Evolutionary conservation across 148 eudicot species (phyloP).

Genomic region (Bassia scoparia): DNA sequence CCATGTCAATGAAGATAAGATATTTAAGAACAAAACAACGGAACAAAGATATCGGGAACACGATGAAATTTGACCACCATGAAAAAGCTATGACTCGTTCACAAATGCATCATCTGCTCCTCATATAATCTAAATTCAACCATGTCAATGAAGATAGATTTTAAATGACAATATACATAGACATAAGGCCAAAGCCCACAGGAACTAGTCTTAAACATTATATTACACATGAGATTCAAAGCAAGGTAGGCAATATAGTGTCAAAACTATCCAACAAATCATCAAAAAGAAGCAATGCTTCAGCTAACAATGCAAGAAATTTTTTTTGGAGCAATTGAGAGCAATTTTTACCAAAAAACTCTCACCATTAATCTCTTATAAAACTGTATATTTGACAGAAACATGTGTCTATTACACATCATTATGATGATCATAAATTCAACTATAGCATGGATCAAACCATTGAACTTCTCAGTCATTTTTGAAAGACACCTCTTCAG

Average conservation of each 20-base stretch:
- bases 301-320: background rate
- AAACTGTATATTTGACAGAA: background rate
- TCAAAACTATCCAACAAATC: background rate
- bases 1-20: slow-evolving; percentile 20
- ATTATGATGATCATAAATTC: background rate
- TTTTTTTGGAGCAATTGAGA: background rate
- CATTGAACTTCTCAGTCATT: background rate
- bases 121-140: background rate
- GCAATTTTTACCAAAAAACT: background rate
- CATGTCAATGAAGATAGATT: background rate
- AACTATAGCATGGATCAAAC: background rate
- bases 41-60: background rate
- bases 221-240: background rate
- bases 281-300: background rate
- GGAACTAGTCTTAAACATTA: background rate
- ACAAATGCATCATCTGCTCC: too few species aligned
- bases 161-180: too few species aligned
- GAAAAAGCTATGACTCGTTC: background rate
- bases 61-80: background rate
- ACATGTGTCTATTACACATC: background rate
- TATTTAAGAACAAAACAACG: slow-evolving; percentile 12
- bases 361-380: background rate
- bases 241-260: background rate
- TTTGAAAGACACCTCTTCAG: background rate
- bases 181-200: background rate